phyloP scores from a whole-genome alignment of 495 filamentous ascomycete species.

The Acidomyces sp. region DNA sequence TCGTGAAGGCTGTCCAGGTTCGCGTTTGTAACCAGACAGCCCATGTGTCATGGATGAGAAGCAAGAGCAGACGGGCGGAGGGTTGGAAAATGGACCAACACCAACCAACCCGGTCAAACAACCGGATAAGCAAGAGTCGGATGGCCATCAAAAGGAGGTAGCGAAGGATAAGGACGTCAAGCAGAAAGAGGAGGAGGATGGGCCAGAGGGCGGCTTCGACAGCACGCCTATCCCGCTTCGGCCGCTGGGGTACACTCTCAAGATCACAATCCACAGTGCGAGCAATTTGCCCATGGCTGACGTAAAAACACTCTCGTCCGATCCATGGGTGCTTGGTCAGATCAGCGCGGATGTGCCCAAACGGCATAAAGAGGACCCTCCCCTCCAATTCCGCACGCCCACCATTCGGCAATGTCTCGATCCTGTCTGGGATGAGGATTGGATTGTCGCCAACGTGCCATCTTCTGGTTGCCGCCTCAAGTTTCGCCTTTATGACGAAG shows the following conservation, averaged over 20 bases:
- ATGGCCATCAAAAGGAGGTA: too few relatives aligned
- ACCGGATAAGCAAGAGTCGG: too few relatives aligned
- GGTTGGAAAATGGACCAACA: too few relatives aligned
- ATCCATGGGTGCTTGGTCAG: conserved; percentile 68
- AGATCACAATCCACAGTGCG: conserved; percentile 72
- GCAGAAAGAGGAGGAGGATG: conserved; percentile 15
- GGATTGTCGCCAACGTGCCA: conserved; percentile 79
- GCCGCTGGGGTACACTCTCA: conserved; percentile 66
- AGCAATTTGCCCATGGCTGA: conserved; percentile 71
- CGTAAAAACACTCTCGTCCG: conserved; percentile 60
- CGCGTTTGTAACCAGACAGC: too few relatives aligned
- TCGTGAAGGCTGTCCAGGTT: too few relatives aligned
- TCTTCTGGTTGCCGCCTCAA: conserved; percentile 66
- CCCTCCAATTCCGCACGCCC: conserved; percentile 56
- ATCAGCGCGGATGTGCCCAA: conserved; percentile 47
- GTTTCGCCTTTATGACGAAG: conserved; percentile 74
- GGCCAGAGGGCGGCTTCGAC: conserved; percentile 67
- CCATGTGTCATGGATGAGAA: too few relatives aligned
- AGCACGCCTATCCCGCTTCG: conserved; percentile 57
- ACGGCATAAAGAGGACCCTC: conserved; percentile 68
- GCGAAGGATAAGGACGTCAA: conserved; percentile 1
- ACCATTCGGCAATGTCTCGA: conserved; percentile 58
- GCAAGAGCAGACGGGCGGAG: too few relatives aligned
- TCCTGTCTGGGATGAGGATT: conserved; percentile 70
- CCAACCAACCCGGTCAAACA: too few relatives aligned